Conservation (phyloP, 2,329 filamentous ascomycete genomes). For the Clonostachys chloroleuca region DNA sequence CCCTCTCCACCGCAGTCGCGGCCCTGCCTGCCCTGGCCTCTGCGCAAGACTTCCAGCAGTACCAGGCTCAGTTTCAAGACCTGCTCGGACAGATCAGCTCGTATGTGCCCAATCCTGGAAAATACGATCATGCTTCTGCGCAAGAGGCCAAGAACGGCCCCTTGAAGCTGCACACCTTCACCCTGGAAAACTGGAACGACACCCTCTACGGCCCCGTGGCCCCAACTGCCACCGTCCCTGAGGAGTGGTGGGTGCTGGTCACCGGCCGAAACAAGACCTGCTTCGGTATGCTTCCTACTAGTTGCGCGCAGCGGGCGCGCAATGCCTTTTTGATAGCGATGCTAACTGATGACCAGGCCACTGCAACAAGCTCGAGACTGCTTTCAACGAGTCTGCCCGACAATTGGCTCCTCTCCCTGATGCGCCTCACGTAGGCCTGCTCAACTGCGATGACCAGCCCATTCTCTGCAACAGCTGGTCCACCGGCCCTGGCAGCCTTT, state of each 20-base stretch:
- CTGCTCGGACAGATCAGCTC: constrained; percentile 57
- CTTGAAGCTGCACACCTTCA: constrained; percentile 47
- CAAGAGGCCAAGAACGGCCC: constrained; percentile 30
- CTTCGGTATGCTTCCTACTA: constrained; percentile 44
- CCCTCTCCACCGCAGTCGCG: constrained; percentile 41
- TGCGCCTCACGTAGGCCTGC: constrained; percentile 61
- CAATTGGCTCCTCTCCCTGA: constrained; percentile 58
- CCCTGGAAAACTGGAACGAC: constrained; percentile 67
- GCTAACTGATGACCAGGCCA: constrained; percentile 39
- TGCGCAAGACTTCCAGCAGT: constrained; percentile 50
- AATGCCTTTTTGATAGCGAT: no score
- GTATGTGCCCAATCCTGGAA: constrained; percentile 44
- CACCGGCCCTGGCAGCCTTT: constrained; percentile 58
- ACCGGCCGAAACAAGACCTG: constrained; percentile 78
- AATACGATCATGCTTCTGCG: constrained; percentile 32
- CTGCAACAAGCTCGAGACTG: constrained; percentile 59
- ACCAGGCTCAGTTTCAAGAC: constrained; percentile 59
- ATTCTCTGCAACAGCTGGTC: constrained; percentile 75
- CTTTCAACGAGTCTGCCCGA: constrained; percentile 61
- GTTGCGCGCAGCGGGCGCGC: neutral
- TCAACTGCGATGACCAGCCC: constrained; percentile 72
- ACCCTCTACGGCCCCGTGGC: constrained; percentile 60
- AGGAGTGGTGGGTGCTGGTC: constrained; percentile 73
- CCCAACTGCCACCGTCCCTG: constrained; percentile 54
- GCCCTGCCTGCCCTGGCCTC: constrained; percentile 52